Evolutionary conservation across 1,284 basidiomycete species (phyloP).

Genomic region (Rugosomyces carneus): DNA sequence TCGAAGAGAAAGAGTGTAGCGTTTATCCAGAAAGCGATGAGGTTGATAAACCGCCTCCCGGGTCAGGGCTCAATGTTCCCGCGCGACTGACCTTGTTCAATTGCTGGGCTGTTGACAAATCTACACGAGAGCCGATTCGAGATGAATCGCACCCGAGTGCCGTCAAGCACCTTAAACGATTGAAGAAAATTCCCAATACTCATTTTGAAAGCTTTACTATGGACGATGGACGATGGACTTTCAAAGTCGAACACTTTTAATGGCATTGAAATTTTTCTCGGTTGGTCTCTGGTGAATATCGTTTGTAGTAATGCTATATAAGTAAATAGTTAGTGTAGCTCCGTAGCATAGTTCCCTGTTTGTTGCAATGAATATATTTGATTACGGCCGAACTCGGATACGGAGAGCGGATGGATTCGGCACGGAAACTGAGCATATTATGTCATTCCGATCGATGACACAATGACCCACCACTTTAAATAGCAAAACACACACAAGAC

Average conservation of each 20-base stretch:
- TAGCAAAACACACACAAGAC: not conserved
- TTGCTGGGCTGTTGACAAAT: constrained; percentile 91
- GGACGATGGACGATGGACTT: constrained; percentile 85
- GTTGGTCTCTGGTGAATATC: not conserved
- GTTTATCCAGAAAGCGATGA: constrained; percentile 90
- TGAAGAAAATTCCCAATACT: constrained; percentile 84
- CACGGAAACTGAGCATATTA: constrained; percentile 7
- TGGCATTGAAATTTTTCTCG: constrained; percentile 9
- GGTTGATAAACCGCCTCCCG: constrained; percentile 73
- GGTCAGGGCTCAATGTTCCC: constrained; percentile 86
- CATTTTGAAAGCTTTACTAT: constrained; percentile 81
- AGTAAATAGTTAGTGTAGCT: constrained; percentile 14
- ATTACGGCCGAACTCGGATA: constrained; percentile 1
- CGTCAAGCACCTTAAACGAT: constrained; percentile 75
- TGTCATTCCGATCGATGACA: not conserved
- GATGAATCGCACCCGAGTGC: constrained; percentile 72
- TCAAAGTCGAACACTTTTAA: constrained; percentile 90
- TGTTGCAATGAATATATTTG: constrained; percentile 7
- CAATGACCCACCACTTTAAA: not conserved
- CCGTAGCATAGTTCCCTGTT: constrained; percentile 6
- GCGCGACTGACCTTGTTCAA: constrained; percentile 76
- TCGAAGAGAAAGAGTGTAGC: constrained; percentile 87
- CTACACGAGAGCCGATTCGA: constrained; percentile 86
- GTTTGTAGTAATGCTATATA: constrained; percentile 6
- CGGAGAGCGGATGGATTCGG: not conserved